These are phyloP conservation scores for Spizellomyces punctatus DNA, from an alignment of 192 early-diverging fungal species.

Conservation along the genomic window DNA sequence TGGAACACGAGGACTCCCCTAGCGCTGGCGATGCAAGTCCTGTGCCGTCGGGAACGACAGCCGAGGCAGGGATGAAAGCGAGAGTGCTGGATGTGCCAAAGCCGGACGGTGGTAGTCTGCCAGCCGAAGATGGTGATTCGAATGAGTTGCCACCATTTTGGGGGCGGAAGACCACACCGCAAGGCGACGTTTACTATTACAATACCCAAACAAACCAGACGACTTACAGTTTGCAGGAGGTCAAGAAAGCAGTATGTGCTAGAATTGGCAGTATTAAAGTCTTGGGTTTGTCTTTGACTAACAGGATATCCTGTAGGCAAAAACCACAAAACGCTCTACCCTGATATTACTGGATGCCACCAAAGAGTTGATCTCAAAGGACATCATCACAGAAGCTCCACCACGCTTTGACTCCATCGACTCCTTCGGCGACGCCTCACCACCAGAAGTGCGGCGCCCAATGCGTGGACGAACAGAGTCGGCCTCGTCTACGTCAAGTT, in stretches of 20 bases:
- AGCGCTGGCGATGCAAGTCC: not conserved
- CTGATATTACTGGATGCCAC: slow-evolving; percentile 12
- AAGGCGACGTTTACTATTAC: slow-evolving; percentile 52
- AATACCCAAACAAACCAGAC: slow-evolving; percentile 56
- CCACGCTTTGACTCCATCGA: slow-evolving; percentile 12
- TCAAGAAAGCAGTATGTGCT: slow-evolving; percentile 37
- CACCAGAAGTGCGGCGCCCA: not conserved
- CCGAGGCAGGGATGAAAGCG: not conserved
- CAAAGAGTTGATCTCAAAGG: slow-evolving; percentile 9
- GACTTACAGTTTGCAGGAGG: slow-evolving; percentile 50
- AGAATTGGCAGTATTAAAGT: not conserved
- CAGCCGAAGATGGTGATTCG: not conserved
- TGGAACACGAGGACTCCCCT: slow-evolving; percentile 15
- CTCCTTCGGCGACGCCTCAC: not conserved
- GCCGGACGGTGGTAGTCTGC: not conserved
- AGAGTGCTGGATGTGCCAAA: slow-evolving; percentile 18
- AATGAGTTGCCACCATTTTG: slow-evolving; percentile 50
- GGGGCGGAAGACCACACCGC: slow-evolving; percentile 42
- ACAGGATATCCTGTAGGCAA: slow-evolving; percentile 15
- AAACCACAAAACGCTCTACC: slow-evolving; percentile 17
- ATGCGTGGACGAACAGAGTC: slow-evolving; percentile 8
- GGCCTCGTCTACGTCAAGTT: slow-evolving; percentile 11
- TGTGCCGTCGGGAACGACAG: not conserved
- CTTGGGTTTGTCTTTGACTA: not conserved
- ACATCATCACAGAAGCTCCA: not conserved